Evolutionary conservation across 2,329 filamentous ascomycete genomes (phyloP), one percentile per base, ranked within the genome.

Genomic region (Chaetomiaceae sp.): DNA sequence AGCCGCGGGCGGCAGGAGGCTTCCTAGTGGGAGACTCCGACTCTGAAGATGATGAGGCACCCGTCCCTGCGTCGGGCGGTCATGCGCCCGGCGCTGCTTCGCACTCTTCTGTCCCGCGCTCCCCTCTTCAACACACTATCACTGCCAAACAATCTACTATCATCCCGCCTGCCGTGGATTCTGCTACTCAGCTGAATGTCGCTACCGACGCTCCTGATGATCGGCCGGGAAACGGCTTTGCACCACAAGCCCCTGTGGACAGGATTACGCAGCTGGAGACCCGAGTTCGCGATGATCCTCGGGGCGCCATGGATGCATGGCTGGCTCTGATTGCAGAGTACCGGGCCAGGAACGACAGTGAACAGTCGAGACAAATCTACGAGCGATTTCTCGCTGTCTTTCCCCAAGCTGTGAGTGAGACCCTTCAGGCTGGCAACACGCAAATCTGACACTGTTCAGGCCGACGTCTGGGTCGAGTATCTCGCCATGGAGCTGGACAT

Each of bases 271-370:
- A 90, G 49, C 75, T 97, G 60, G 91, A 98, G 71, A 87, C 93
- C 64, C 83, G 91, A 61, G 85, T 97, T 64, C 84, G 85, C 63
- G 87, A 96, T 61, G 93, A 98, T 62, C 87, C 91, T 14, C 86
- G 88, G 59, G 93, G 91, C 60, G 90, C 96, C 58, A 80, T 93
- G 66, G 86, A 93, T 63, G 88, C 91, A 26, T 98, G 93, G 93
- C 71, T 94, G 59, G 78, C 79, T 55, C 75, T 98, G 62, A 91
- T 98, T 62, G 78, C 79, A 56, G 88, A 96, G 63, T 81, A 95
- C 65, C 84, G 84, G 57, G 83, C 79, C 60, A 86, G 85, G 59
- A 86, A 86, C 67, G 87, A 89, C 65, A 70, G 90, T 52, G 88
- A 95, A 50, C 85, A 91, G 59, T 80, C 86, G 22, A 81, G 91